Conservation (phyloP, 2,329 filamentous ascomycete species). For the Colletotrichum sp. region DNA sequence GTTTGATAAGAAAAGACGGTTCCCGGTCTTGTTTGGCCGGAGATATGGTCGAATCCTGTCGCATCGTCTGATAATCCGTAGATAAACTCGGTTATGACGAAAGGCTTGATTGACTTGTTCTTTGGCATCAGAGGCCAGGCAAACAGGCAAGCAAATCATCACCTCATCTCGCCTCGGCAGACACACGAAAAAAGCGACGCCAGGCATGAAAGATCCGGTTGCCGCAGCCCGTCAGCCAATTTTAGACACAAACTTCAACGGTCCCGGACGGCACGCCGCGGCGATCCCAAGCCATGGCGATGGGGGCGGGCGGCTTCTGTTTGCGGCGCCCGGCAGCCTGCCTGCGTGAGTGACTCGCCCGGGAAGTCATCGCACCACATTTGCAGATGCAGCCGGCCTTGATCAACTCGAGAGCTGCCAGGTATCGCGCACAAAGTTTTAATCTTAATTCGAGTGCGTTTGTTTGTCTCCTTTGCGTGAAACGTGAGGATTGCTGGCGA, state of each 20-base stretch:
- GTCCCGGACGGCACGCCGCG: background rate
- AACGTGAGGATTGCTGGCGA: background rate
- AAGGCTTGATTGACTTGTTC: background rate
- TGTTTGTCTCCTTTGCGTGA: background rate
- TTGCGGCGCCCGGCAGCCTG: background rate
- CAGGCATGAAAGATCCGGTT: background rate
- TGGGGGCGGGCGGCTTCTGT: background rate
- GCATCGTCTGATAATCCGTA: background rate
- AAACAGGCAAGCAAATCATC: background rate
- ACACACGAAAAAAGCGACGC: background rate
- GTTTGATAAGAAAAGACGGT: background rate
- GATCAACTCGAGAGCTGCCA: background rate
- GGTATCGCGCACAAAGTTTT: background rate
- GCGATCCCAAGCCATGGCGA: background rate
- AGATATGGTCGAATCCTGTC: background rate
- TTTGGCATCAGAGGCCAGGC: background rate
- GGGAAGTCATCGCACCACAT: background rate
- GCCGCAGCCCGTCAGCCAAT: background rate
- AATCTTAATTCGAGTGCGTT: background rate
- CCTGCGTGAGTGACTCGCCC: background rate
- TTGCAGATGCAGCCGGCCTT: background rate
- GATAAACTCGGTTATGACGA: background rate
- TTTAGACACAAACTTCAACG: constrained; percentile 1
- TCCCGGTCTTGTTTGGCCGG: background rate
- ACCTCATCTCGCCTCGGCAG: background rate